phyloP scores from a whole-genome alignment of 2,329 filamentous ascomycete genomes.

The Waltergamsia citrina region DNA sequence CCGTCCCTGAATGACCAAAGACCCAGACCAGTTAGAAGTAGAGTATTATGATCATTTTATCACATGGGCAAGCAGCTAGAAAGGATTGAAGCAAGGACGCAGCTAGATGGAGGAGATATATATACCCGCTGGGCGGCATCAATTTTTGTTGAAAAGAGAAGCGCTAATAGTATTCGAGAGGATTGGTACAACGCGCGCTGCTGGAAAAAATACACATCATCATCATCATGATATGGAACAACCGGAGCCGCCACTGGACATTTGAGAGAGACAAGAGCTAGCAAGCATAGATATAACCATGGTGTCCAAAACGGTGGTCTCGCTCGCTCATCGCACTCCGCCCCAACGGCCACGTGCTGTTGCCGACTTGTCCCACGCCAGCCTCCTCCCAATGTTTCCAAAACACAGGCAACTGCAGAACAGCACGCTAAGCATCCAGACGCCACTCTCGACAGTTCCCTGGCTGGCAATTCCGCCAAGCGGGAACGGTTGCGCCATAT shows the following conservation, averaged over 20 bases:
- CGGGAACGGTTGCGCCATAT: background rate
- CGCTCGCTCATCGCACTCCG: constrained; percentile 23
- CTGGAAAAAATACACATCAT: background rate
- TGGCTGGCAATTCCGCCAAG: constrained; percentile 36
- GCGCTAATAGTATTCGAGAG: too few relatives aligned
- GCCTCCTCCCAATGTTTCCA: constrained; percentile 80
- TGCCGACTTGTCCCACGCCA: constrained; percentile 47
- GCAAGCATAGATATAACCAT: too few relatives aligned
- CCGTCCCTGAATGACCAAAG: constrained; percentile 2
- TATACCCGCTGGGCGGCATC: too few relatives aligned
- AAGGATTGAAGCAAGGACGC: background rate
- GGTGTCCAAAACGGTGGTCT: too few relatives aligned
- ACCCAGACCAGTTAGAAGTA: too few relatives aligned
- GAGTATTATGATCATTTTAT: too few relatives aligned
- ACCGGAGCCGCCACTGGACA: too few relatives aligned
- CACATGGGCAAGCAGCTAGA: background rate
- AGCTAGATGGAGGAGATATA: too few relatives aligned
- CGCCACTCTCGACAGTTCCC: constrained; percentile 60
- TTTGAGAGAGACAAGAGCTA: too few relatives aligned
- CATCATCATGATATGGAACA: background rate
- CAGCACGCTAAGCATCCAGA: constrained; percentile 87
- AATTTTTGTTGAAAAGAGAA: too few relatives aligned
- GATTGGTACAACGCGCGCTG: background rate
- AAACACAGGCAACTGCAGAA: constrained; percentile 96
- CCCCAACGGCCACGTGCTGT: constrained; percentile 35